Evolutionary conservation across 371 early-diverging fungal species (phyloP).

Genomic region (Rhizomucor miehei): DNA sequence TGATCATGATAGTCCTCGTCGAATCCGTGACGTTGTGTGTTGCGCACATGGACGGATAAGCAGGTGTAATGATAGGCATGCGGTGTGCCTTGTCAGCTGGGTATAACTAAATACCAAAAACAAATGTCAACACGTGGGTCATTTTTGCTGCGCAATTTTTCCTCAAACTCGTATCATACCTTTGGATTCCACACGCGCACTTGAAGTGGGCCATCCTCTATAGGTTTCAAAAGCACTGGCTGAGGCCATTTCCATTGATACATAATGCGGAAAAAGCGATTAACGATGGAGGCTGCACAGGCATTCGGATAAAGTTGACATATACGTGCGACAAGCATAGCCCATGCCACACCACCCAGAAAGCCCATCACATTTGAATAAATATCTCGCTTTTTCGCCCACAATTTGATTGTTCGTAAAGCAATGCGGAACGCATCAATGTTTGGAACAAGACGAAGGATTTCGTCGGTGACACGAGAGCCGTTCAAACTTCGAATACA

Average conservation of each 20-base stretch:
- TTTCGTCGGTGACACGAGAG: conserved; percentile 98
- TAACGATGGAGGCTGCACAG: conserved; percentile 82
- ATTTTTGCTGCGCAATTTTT: background rate
- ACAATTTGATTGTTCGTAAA: conserved; percentile 95
- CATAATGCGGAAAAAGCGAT: conserved; percentile 92
- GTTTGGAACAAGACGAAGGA: conserved; percentile 94
- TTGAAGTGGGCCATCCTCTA: conserved; percentile 90
- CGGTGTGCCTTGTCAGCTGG: conserved; percentile 88
- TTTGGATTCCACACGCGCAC: conserved; percentile 99
- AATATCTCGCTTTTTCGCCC: conserved; percentile 96
- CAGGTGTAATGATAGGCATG: conserved; percentile 99
- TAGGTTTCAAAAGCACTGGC: conserved; percentile 92
- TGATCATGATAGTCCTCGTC: conserved; percentile 82
- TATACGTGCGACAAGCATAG: conserved; percentile 96
- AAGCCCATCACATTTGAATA: conserved; percentile 99
- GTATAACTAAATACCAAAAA: conserved; percentile 54
- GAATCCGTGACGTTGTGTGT: conserved; percentile 98
- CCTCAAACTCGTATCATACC: conserved; percentile 21
- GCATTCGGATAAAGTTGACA: conserved; percentile 99
- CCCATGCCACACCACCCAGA: conserved; percentile 99
- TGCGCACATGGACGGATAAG: conserved; percentile 99
- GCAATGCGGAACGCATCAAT: conserved; percentile 89
- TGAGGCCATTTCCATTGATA: conserved; percentile 97
- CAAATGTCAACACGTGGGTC: too few species aligned
- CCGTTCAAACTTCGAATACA: conserved; percentile 97